phyloP scores from a whole-genome alignment of 768 basidiomycete species.

The Leccinum subgranulosum region DNA sequence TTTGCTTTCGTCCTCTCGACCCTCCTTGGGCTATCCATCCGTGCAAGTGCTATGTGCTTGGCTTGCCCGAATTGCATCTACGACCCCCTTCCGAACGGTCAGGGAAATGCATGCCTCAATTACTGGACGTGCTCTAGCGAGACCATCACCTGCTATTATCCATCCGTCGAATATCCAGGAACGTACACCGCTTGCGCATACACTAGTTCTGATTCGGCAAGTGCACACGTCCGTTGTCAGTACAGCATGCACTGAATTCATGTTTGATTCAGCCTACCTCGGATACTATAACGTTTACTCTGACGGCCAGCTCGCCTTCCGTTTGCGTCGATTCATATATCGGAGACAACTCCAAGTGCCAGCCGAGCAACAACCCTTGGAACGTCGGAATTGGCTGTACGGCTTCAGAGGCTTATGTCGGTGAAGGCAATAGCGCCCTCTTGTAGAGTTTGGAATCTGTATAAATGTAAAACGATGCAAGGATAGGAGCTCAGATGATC shows the following conservation, averaged over 20 bases:
- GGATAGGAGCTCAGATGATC: too few species aligned
- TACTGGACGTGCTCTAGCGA: too few species aligned
- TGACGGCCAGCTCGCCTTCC: too few species aligned
- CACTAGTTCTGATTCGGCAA: neutral
- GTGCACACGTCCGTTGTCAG: too few species aligned
- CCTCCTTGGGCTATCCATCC: neutral
- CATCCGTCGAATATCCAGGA: too few species aligned
- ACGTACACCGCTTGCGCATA: too few species aligned
- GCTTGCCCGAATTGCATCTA: neutral
- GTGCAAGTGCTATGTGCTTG: neutral
- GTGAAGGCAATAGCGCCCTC: conserved; percentile 1
- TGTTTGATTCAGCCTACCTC: too few species aligned
- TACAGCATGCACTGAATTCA: too few species aligned
- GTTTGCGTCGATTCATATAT: too few species aligned
- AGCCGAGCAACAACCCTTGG: conserved; percentile 8
- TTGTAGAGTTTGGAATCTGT: neutral
- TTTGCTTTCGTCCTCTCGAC: too few species aligned
- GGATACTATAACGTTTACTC: neutral
- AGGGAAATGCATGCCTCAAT: neutral
- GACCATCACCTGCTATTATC: too few species aligned
- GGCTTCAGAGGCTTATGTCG: conserved; percentile 5
- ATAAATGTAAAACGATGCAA: too few species aligned
- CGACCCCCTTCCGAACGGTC: neutral
- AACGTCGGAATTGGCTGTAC: neutral
- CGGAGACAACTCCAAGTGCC: neutral